Evolutionary conservation across 257 asterid genomes (phyloP), one percentile per base, ranked within the genome.

Genomic region (Perilla frutescens): DNA sequence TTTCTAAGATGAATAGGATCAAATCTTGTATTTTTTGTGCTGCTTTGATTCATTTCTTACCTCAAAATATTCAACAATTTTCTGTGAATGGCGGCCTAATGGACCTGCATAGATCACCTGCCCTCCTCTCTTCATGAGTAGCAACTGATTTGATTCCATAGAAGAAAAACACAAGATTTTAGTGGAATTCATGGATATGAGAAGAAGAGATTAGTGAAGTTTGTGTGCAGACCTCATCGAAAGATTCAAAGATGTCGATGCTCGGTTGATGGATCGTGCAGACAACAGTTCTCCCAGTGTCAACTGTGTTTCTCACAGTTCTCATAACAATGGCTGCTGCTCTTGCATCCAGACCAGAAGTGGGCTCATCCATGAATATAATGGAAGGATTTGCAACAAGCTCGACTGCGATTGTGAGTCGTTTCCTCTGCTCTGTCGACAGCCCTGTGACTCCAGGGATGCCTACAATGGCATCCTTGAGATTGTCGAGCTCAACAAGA

Each of bases 181-280:
- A 32, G 45, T 71, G 29, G 13, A 48, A 39, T 0, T 10, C 34
- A 64, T 3, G 4, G 50, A 55, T 54, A 37, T 8, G 26, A 26
- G 50, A 29, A 55, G 9, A 50, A 40, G 44, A 62, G 53, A 20
- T 0, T 49, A 29, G 49, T 36, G 54, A 45, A 48, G 2, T 54
- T 36, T 14, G 54, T 63, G 36, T 43, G 4, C 50, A 45, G 4
- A 50, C 91, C 93, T 90, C 94, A 40, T 90, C 96, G n/a, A 90
- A 84, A 20, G 91, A 81, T 84, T 90, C 96, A 57, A 90, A 88
- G 40, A 86, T 90, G 67, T 88, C 92, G 26, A 90, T 90, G 59
- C 94, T 86, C 20, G 92, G 92, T 61, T 90, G 92, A 77, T 90
- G 96, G 57, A 90, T 90, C 1, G 96, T 88, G 79, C 96, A 90